Conservation (phyloP, 116 monocot genomes). For the Cymodocea nodosa region DNA sequence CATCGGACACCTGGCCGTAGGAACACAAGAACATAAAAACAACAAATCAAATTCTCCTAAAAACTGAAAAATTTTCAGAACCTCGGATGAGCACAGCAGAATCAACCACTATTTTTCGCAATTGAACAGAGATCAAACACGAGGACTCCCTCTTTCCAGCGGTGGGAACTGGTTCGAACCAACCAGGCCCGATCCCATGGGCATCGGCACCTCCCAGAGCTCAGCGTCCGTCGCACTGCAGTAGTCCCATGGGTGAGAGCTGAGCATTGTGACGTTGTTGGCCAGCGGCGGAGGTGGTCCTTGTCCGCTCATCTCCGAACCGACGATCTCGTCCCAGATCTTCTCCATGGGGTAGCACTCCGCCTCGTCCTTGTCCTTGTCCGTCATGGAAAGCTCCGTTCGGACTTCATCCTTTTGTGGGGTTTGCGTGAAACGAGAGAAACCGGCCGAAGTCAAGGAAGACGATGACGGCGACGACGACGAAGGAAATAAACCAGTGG, state of each 20-base stretch:
- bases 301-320: conserved; percentile 2
- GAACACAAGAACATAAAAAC: no score
- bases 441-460: background rate
- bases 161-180: background rate
- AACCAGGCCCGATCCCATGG: background rate
- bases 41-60: no score
- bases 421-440: background rate
- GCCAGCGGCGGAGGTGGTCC: background rate
- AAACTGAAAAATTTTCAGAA: no score
- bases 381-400: background rate
- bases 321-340: conserved; percentile 48
- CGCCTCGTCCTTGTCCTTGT: conserved; percentile 1
- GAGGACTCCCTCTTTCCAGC: background rate
- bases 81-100: background rate
- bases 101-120: no score
- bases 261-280: background rate
- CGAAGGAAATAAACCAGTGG: no score
- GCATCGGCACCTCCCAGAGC: conserved; percentile 1
- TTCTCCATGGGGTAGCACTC: conserved; percentile 43
- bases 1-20: no score
- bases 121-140: no score
- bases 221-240: background rate
- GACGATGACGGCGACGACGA: conserved; percentile 19
- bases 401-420: background rate
- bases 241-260: background rate